These are phyloP conservation scores for Claviceps sp. DNA, from an alignment of 2,329 filamentous ascomycete species.

Conservation along the genomic window DNA sequence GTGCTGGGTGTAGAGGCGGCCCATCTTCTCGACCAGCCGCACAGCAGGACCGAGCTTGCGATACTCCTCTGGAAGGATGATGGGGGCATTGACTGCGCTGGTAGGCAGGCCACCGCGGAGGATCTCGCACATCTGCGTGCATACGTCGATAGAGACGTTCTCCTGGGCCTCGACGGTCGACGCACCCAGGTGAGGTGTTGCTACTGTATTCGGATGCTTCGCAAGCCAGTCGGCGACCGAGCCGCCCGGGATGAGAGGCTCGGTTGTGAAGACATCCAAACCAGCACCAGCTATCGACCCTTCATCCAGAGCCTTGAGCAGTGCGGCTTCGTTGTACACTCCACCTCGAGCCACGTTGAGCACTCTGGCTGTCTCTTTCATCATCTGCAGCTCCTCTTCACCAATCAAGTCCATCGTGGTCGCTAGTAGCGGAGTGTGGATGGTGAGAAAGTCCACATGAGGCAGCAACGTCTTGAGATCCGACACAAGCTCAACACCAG, in stretches of 20 bases:
- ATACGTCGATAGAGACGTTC: conserved; percentile 72
- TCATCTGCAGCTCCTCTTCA: conserved; percentile 49
- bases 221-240: conserved; percentile 51
- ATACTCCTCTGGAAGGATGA: conserved; percentile 72
- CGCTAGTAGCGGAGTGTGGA: conserved; percentile 69
- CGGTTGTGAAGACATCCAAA: conserved; percentile 66
- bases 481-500: conserved; percentile 49
- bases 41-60: conserved; percentile 67
- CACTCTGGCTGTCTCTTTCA: conserved; percentile 62
- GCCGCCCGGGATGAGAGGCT: conserved; percentile 42
- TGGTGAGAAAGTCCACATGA: conserved; percentile 61
- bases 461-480: conserved; percentile 47
- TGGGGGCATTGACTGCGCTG: conserved; percentile 65
- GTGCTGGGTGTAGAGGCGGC: conserved; percentile 66
- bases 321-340: conserved; percentile 63
- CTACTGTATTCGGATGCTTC: conserved; percentile 57
- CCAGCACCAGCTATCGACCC: conserved; percentile 65
- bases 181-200: conserved; percentile 68
- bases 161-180: conserved; percentile 75
- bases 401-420: conserved; percentile 64
- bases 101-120: conserved; percentile 60
- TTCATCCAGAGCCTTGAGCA: conserved; percentile 55
- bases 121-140: conserved; percentile 64
- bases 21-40: conserved; percentile 65
- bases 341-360: conserved; percentile 71